Percentiles rank a stretch among this genome's conserved stretches.
These are phyloP conservation scores for Gossypium schwendimanii DNA, from an alignment of 441 rosid genomes.

Conservation along the genomic window DNA sequence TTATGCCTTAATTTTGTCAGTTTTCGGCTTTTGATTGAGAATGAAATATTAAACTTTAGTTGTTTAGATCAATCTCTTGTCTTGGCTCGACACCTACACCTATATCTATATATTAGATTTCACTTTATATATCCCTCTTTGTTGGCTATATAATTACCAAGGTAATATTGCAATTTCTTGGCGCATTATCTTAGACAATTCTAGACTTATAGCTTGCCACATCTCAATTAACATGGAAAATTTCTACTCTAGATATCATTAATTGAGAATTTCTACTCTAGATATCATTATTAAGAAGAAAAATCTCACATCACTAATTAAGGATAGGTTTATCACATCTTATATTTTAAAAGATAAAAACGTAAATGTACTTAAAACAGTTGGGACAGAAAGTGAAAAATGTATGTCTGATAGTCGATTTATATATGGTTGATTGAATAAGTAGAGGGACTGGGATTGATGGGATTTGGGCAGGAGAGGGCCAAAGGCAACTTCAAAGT, in stretches of 20 bases:
- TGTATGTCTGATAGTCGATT: too few species aligned
- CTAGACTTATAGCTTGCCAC: background rate
- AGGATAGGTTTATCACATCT: too few species aligned
- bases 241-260: background rate
- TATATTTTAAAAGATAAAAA: too few species aligned
- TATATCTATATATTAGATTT: background rate
- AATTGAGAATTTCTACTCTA: too few species aligned
- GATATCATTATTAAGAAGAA: too few species aligned
- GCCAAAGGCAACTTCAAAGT: background rate
- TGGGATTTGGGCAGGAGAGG: background rate
- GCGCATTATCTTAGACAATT: background rate
- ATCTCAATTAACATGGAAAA: background rate
- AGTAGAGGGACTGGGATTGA: background rate
- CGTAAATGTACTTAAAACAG: too few species aligned
- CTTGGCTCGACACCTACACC: constrained; percentile 10
- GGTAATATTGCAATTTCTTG: background rate
- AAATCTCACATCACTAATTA: too few species aligned
- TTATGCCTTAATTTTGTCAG: constrained; percentile 36
- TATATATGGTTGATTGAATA: background rate
- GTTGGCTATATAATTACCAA: background rate
- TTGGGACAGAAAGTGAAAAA: too few species aligned
- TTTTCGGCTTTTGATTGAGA: constrained; percentile 22
- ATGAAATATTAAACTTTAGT: constrained; percentile 13
- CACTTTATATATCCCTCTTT: background rate
- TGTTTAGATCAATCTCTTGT: constrained; percentile 15